Percentiles rank a stretch among this genome's conserved stretches.
Conservation (phyloP, 257 asterid genomes). For the Schizonepeta tenuifolia region DNA sequence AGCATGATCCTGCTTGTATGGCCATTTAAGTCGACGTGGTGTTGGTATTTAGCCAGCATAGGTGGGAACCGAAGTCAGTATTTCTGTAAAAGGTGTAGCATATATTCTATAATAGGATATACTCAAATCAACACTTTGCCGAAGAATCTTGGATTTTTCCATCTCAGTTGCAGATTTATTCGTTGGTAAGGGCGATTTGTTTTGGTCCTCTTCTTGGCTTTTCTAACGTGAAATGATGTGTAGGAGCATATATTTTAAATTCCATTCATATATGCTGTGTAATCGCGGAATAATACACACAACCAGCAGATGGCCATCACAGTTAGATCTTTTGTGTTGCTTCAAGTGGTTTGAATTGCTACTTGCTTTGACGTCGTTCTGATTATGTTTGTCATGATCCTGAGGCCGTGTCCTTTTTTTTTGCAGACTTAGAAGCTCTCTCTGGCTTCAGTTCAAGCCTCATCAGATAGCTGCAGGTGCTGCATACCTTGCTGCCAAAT, state of each 20-base stretch:
- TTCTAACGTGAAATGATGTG: slow-evolving; percentile 31
- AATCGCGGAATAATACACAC: slow-evolving; percentile 40
- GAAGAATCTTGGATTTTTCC: slow-evolving; percentile 85
- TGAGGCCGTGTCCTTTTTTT: slow-evolving; percentile 22
- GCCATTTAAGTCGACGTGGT: slow-evolving; percentile 43
- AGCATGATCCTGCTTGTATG: slow-evolving; percentile 40
- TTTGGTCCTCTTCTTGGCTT: slow-evolving; percentile 56
- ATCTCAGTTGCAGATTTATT: slow-evolving; percentile 80
- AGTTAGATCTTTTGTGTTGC: slow-evolving; percentile 40
- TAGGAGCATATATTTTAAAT: slow-evolving; percentile 19
- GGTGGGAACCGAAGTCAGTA: slow-evolving; percentile 55
- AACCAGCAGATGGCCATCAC: slow-evolving; percentile 34
- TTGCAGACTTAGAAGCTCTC: slow-evolving; percentile 90
- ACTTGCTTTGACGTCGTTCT: slow-evolving; percentile 14
- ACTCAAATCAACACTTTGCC: slow-evolving; percentile 68
- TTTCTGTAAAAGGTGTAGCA: slow-evolving; percentile 55
- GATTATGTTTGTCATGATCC: neutral
- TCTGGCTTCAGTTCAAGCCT: slow-evolving; percentile 99
- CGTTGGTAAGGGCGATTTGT: slow-evolving; percentile 84
- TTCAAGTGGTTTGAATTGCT: slow-evolving; percentile 46
- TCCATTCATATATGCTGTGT: slow-evolving; percentile 33
- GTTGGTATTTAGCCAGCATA: slow-evolving; percentile 56
- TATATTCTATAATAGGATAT: slow-evolving; percentile 61
- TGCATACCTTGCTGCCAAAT: slow-evolving; percentile 96
- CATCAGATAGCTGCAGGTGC: slow-evolving; percentile 99